phyloP scores from a whole-genome alignment of 805 yeast species.

The Starmerella gropengiesseri region DNA sequence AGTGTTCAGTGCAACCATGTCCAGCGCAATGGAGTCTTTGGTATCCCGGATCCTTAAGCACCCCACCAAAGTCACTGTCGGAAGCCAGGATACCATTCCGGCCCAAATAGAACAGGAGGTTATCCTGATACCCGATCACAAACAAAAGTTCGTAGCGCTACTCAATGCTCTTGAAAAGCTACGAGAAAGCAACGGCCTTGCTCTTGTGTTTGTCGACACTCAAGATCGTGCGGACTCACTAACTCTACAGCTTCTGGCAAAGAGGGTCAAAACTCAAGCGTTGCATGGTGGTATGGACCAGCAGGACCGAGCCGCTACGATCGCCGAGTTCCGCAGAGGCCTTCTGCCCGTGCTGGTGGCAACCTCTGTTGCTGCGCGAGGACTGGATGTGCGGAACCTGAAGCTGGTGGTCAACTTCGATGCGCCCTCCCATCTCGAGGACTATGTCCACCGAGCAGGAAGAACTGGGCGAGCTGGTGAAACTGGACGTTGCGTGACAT shows the following conservation, averaged over 20 bases:
- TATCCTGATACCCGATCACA: not conserved
- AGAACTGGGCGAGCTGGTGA: constrained; percentile 90
- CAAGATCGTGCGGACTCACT: constrained; percentile 78
- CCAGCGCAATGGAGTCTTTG: constrained; percentile 61
- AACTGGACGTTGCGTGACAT: constrained; percentile 63
- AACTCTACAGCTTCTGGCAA: constrained; percentile 40
- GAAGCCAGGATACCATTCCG: constrained; percentile 70
- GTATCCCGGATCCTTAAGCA: constrained; percentile 53
- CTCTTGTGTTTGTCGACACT: constrained; percentile 75
- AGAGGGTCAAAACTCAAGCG: constrained; percentile 51
- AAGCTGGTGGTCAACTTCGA: constrained; percentile 73
- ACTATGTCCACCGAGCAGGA: constrained; percentile 92
- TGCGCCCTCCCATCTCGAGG: constrained; percentile 81
- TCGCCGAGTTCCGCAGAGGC: constrained; percentile 56
- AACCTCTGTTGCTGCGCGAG: constrained; percentile 91
- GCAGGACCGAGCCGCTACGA: constrained; percentile 63
- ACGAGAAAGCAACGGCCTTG: constrained; percentile 12
- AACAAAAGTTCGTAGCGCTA: constrained; percentile 45
- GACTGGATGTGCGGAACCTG: constrained; percentile 81
- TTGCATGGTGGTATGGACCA: constrained; percentile 93
- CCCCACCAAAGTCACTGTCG: constrained; percentile 71
- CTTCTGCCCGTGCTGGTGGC: constrained; percentile 59
- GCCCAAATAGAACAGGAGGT: constrained; percentile 56
- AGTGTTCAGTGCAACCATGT: constrained; percentile 89
- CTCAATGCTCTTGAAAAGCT: constrained; percentile 36